Evolutionary conservation across 2,329 filamentous ascomycete genomes (phyloP), one percentile per base, ranked within the genome.

Genomic region (Septoria linicola): DNA sequence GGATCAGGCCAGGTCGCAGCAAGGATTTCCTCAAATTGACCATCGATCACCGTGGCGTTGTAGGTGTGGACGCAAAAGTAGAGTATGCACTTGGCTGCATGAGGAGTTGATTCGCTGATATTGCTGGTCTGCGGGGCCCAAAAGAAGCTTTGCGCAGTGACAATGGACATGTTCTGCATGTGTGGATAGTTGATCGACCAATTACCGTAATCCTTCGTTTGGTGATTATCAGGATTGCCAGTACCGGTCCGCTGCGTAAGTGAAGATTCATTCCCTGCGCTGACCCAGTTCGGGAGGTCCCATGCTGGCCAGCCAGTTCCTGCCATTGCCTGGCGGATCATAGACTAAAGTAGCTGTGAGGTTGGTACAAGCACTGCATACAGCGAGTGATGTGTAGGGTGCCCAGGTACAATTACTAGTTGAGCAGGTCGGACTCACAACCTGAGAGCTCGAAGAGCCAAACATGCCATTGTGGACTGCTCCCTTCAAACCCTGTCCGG

Each of bases 401-500:
- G 53, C 41, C 48, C 41, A 60, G 4, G 51, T 58, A 39, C 58
- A 60, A 10, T 60, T 57, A 8, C 58, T 55, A 4, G 55, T 57
- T 14, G 55, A 4, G 42, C 55, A 60, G 5, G 10, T 35, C 2
- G 5, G 23, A 10, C 23, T 10, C 4, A n/a, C 32, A 10, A 41
- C 11, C 16, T 21, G 3, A 3, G 39, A 23, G n/a, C 3, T 27
- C 17, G 8, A 27, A 13, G 3, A 14, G n/a, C 1, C 36, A 16
- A 44, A 52, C n/a, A 57, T 3, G 17, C 49, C 52, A 8, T n/a
- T 32, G 11, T 52, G 54, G 2, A 53, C 6, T 7, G 58, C 52
- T 13, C 44, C 42, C 34, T 58, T 58, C 4, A 51, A 3, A 1
- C 23, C 37, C 3, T 36, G 16, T 11, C 16, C 20, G 7, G 45